phyloP scores from a whole-genome alignment of 441 rosid species.

The Pelargonium fulgidum region DNA sequence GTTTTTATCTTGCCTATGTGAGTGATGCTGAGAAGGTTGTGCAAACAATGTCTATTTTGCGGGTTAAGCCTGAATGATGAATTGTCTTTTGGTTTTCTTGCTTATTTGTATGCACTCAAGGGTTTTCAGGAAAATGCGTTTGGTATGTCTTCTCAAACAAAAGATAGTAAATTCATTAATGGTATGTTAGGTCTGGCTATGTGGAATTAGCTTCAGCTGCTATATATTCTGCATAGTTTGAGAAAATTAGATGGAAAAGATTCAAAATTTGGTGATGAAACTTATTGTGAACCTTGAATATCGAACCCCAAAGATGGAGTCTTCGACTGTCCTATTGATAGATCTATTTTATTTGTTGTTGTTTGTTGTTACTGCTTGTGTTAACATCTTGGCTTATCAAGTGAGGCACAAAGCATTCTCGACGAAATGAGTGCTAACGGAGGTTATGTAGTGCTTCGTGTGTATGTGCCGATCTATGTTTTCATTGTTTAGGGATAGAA shows the following conservation, averaged over 20 bases:
- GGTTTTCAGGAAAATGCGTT: background rate
- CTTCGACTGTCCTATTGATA: constrained; percentile 28
- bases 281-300: constrained; percentile 55
- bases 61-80: constrained; percentile 47
- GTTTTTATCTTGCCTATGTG: constrained; percentile 43
- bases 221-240: constrained; percentile 32
- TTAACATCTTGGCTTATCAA: constrained; percentile 53
- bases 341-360: constrained; percentile 60
- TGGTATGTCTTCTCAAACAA: no score
- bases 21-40: constrained; percentile 57
- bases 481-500: constrained; percentile 81
- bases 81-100: background rate
- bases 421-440: constrained; percentile 12
- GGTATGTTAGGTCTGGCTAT: constrained; percentile 53
- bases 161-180: constrained; percentile 23
- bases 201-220: constrained; percentile 46
- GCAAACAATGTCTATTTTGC: constrained; percentile 69
- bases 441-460: constrained; percentile 35
- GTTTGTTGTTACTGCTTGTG: constrained; percentile 61
- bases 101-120: background rate
- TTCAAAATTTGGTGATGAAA: constrained; percentile 41
- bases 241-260: constrained; percentile 30
- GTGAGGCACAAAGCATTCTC: constrained; percentile 50
- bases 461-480: constrained; percentile 50
- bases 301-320: constrained; percentile 68